These are phyloP conservation scores for Primulina huaijiensis DNA, from an alignment of 257 asterid species.

Conservation along the genomic window DNA sequence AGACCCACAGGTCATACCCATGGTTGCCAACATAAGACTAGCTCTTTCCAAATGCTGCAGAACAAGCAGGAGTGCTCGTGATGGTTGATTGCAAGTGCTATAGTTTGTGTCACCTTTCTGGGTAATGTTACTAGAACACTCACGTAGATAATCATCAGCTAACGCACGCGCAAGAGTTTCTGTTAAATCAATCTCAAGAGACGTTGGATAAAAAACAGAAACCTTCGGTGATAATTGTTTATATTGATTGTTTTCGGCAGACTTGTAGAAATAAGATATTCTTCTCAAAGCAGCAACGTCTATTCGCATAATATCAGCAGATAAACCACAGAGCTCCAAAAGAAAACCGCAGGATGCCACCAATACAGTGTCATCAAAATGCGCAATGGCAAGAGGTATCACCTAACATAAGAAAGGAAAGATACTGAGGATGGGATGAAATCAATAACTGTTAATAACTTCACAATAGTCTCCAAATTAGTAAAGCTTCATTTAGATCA, in stretches of 20 bases:
- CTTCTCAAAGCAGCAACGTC: conserved; percentile 92
- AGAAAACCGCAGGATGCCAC: conserved; percentile 94
- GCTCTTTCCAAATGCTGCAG: conserved; percentile 91
- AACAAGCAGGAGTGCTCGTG: conserved; percentile 78
- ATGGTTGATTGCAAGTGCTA: conserved; percentile 43
- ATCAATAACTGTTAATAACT: conserved; percentile 14
- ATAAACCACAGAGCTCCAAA: conserved; percentile 81
- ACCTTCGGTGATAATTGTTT: conserved; percentile 52
- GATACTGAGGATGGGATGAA: conserved; percentile 20
- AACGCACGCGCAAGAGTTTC: conserved; percentile 90
- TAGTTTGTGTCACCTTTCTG: conserved; percentile 40
- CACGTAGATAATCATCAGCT: conserved; percentile 88
- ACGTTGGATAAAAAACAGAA: conserved; percentile 51
- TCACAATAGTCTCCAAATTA: conserved; percentile 7
- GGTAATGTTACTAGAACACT: conserved; percentile 42
- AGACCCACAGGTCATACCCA: conserved; percentile 77
- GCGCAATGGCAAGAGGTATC: conserved; percentile 85
- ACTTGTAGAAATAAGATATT: conserved; percentile 79
- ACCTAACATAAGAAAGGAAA: conserved; percentile 50
- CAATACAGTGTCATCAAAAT: conserved; percentile 75
- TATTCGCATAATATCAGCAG: conserved; percentile 66
- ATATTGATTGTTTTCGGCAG: conserved; percentile 48
- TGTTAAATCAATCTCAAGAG: conserved; percentile 54
- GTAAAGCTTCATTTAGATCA: background rate
- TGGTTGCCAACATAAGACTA: conserved; percentile 67